Evolutionary conservation across 805 yeast genomes (phyloP), one percentile per base, ranked within the genome.

Genomic region (Vanderwaltozyma tropicalis): DNA sequence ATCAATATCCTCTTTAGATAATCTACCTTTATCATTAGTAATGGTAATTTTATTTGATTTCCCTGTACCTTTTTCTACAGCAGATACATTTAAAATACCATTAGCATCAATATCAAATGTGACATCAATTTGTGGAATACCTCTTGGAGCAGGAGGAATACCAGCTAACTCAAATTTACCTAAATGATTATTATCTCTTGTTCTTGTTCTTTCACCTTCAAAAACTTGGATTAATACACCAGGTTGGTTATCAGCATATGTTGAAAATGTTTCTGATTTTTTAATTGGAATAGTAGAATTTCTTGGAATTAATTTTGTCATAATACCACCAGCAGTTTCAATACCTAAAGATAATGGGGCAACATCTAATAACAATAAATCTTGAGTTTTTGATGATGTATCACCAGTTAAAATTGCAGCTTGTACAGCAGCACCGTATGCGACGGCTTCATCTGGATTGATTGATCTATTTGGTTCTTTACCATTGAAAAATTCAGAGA

Each of bases 291-390:
- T 85, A 47, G 95, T 85, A 42, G 95, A 80, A 79, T 86, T 86
- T 72, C 95, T 80, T 66, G 94, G 94, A 57, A 86, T 87, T 71
- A 87, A 77, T 71, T 84, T 84, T 67, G 96, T 87, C 94, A 87
- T 86, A 70, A 87, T 87, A 77, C 96, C 96, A 74, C 96, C 96
- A 57, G 95, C 95, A 53, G 95, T 87, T 73, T 87, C 96, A 68
- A 87, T 87, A 77, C 96, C 96, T 56, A 85, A 66, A 40, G 96
- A 86, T 62, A 87, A 76, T 66, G 96, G 96, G 57, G 96, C 89
- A 64, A 87, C 96, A 75, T 87, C 96, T 63, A 88, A 77, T 59
- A 87, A 74, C 62, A 88, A 72, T 65, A 87, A 72, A 66, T 87
- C 96, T 72, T 87, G 95, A 45, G 95, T 87, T 80, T 86, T 84